Conservation (phyloP, 306 rosid genomes). For the Quercus robur region DNA sequence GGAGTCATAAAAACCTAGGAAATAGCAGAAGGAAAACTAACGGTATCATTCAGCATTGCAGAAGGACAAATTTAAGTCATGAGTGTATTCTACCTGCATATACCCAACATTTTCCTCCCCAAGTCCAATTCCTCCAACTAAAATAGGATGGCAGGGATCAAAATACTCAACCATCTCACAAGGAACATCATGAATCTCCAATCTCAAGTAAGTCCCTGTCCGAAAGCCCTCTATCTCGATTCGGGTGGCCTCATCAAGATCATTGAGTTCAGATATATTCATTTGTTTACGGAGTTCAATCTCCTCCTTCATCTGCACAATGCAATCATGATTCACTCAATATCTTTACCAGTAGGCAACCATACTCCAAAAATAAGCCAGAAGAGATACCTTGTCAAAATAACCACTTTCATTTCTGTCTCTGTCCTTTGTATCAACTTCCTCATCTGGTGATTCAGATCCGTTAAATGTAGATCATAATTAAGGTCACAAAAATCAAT, state of each 20-base stretch:
- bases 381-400: slow-evolving; percentile 68
- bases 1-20: not conserved
- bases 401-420: slow-evolving; percentile 59
- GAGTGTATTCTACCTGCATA: slow-evolving; percentile 70
- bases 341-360: not conserved
- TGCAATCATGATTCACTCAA: slow-evolving; percentile 18
- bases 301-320: slow-evolving; percentile 78
- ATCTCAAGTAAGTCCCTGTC: slow-evolving; percentile 80
- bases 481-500: slow-evolving; percentile 58
- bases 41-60: not conserved
- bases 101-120: slow-evolving; percentile 89
- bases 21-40: not conserved
- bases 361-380: not conserved
- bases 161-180: slow-evolving; percentile 85
- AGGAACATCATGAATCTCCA: slow-evolving; percentile 87
- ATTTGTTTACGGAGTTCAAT: slow-evolving; percentile 73
- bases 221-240: slow-evolving; percentile 77
- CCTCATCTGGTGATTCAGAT: slow-evolving; percentile 55
- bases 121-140: slow-evolving; percentile 88
- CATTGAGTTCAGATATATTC: slow-evolving; percentile 82
- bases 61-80: not conserved
- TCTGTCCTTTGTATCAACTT: slow-evolving; percentile 35
- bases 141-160: slow-evolving; percentile 81
- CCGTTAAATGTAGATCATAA: slow-evolving; percentile 50
- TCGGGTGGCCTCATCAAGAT: slow-evolving; percentile 79